Base-by-base conservation (phyloP, 352 stramenopile genomes). In the Globisporangium acanthophoron region DNA sequence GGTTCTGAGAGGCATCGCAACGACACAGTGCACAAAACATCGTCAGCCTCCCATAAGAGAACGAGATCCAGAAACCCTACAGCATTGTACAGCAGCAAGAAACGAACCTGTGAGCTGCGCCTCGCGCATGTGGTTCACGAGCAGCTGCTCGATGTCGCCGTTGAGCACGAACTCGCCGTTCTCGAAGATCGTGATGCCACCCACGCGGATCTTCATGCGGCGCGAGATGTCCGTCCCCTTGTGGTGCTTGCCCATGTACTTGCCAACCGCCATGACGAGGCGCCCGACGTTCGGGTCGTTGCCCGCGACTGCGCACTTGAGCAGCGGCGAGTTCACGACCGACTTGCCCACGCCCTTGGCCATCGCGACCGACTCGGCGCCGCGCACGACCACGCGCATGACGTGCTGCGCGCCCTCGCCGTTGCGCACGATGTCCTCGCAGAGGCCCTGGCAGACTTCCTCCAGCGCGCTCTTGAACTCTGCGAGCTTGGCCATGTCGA, bases 201-300 rank as follows among this genome's bases (percentile, higher is more conserved):
- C 94, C 58, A 99, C 85, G 8, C 68, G 77, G 52, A 94, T 96
- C 59, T 72, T 87, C 78, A 92, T 90, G 53, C 80, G 76, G 39
- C 87, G 80, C 44, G 81, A 76, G 56, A 92, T 87, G 58, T 87
- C 81, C 29, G 88, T 65, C 31, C 89, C 71, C 60, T 88, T 84
- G 72, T 97, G 90, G 69, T 97, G 86, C 72, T 97, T 93, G 40
- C 94, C 94, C 82, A 98, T 97, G 76, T 96, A 98, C 62, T 96
- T 98, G 66, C 97, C 97, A 66, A 92, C 93, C 9, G 96, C 96
- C 67, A 91, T 97, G 40, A 98, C 90, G 51, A 99, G 82, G 18
- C 97, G 83, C 3, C 97, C 97, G 49, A 98, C 97, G 71, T 99
- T 99, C 46, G 97, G 96, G 78, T 99, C 97, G 62, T 99, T 99